Conservation (phyloP, 1,284 basidiomycete genomes). For the Tilletia caries region DNA sequence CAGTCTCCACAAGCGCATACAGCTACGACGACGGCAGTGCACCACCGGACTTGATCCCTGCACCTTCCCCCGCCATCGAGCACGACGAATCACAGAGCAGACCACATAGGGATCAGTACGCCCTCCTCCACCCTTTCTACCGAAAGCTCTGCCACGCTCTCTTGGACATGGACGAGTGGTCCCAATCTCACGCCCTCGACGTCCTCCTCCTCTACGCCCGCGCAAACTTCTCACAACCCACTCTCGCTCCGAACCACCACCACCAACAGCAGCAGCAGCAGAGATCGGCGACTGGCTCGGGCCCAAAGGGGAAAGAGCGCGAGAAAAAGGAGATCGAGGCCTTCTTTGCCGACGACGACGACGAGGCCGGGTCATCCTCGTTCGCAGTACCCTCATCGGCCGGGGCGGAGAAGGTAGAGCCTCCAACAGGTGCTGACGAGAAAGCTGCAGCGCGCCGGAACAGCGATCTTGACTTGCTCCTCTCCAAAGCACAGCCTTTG, state of each 20-base stretch:
- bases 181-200: slow-evolving; percentile 75
- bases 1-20: not conserved
- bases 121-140: slow-evolving; percentile 84
- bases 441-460: slow-evolving; percentile 26
- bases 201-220: slow-evolving; percentile 78
- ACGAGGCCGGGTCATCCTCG: not conserved
- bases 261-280: not conserved
- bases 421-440: not conserved
- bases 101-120: slow-evolving; percentile 51
- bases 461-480: slow-evolving; percentile 40
- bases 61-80: not conserved
- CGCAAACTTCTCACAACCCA: slow-evolving; percentile 63
- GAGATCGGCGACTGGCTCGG: too few relatives aligned
- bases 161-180: slow-evolving; percentile 93
- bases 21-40: slow-evolving; percentile 1
- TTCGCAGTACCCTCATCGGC: not conserved
- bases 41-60: too few relatives aligned
- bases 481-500: slow-evolving; percentile 31
- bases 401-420: not conserved
- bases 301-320: not conserved
- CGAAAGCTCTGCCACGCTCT: slow-evolving; percentile 77
- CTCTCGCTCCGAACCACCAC: not conserved
- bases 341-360: slow-evolving; percentile 21
- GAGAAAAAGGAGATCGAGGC: slow-evolving; percentile 25
- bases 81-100: not conserved